Percentiles rank a stretch among this genome's conserved stretches.
Evolutionary conservation across 345 rosid genomes (phyloP).

Genomic region (Ceriops zippeliana): DNA sequence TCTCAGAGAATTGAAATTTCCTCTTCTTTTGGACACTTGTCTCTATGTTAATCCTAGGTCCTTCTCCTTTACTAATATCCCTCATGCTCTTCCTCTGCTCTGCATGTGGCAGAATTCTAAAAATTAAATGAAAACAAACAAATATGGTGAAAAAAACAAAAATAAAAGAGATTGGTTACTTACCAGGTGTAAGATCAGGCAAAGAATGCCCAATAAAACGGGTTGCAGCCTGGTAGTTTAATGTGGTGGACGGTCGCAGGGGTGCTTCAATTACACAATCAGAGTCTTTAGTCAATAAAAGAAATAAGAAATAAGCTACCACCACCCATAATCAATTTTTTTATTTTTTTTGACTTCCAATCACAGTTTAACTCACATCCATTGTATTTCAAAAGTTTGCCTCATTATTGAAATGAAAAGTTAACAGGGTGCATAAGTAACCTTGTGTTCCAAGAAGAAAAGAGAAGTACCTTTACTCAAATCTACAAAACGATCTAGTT

Average conservation of each 20-base stretch:
- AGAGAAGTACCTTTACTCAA: constrained; percentile 60
- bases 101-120: constrained; percentile 28
- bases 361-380: background rate
- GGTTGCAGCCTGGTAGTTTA: constrained; percentile 79
- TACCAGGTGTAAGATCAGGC: constrained; percentile 81
- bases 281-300: constrained; percentile 11
- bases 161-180: constrained; percentile 15
- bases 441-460: background rate
- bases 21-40: constrained; percentile 59
- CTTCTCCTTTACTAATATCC: constrained; percentile 65
- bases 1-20: constrained; percentile 60
- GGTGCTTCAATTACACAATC: constrained; percentile 51
- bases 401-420: background rate
- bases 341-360: background rate
- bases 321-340: background rate
- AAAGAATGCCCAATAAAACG: constrained; percentile 89
- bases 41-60: constrained; percentile 43
- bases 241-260: constrained; percentile 59
- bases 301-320: background rate
- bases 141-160: background rate
- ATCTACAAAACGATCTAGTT: constrained; percentile 50
- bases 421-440: too few species aligned
- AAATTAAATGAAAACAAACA: constrained; percentile 6
- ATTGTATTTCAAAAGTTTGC: background rate
- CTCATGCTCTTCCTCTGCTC: constrained; percentile 70